phyloP scores from a whole-genome alignment of 2,329 filamentous ascomycete genomes.

The Exophiala alcalophila region DNA sequence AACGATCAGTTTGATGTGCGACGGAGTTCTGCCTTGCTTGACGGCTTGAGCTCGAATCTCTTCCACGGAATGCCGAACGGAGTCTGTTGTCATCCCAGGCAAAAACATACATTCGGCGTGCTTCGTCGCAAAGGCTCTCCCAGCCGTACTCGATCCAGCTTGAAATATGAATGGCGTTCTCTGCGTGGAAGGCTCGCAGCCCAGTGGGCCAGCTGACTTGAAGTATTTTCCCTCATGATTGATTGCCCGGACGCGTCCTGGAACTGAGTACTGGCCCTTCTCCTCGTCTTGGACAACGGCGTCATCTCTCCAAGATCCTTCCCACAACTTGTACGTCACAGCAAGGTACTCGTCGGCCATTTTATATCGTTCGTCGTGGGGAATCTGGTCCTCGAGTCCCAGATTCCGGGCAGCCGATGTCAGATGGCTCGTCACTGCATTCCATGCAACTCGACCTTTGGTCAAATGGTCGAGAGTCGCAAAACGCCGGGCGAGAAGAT shows the following conservation, averaged over 20 bases:
- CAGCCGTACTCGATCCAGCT: slow-evolving; percentile 1
- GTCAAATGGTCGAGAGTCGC: slow-evolving; percentile 63
- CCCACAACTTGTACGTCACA: slow-evolving; percentile 16
- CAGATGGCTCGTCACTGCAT: slow-evolving; percentile 61
- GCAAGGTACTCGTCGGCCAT: slow-evolving; percentile 60
- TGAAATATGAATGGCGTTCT: slow-evolving; percentile 9
- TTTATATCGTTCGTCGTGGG: slow-evolving; percentile 64
- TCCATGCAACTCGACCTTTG: slow-evolving; percentile 60
- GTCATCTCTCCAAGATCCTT: too few relatives aligned
- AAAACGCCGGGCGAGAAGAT: slow-evolving; percentile 59
- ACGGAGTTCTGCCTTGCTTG: slow-evolving; percentile 53
- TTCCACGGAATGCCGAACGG: slow-evolving; percentile 52
- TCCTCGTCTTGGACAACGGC: neutral
- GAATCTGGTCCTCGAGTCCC: slow-evolving; percentile 55
- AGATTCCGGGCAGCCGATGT: slow-evolving; percentile 65
- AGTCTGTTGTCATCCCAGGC: slow-evolving; percentile 55
- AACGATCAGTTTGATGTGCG: slow-evolving; percentile 55
- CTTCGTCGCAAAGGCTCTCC: slow-evolving; percentile 41
- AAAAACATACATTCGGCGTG: slow-evolving; percentile 61
- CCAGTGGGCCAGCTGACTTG: neutral
- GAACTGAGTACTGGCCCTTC: neutral
- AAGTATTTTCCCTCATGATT: neutral
- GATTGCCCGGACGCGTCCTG: neutral
- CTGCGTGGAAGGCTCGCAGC: slow-evolving; percentile 1
- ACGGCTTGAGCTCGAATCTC: slow-evolving; percentile 52